These are phyloP conservation scores for Byssochlamys sp. DNA, from an alignment of 2,329 filamentous ascomycete genomes.

Conservation along the genomic window DNA sequence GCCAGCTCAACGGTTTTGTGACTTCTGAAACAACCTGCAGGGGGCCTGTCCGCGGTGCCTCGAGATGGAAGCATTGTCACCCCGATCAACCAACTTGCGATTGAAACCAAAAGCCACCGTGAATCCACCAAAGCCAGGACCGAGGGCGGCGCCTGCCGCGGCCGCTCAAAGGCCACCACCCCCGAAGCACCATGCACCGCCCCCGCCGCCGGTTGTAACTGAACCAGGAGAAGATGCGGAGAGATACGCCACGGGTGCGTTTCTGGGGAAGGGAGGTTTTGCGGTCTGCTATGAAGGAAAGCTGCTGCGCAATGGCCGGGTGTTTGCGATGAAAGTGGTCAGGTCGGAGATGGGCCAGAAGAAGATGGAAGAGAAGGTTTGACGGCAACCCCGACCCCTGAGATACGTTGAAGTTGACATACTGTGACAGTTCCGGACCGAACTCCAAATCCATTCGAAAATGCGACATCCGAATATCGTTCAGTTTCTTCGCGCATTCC, in stretches of 20 bases:
- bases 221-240: slow-evolving; percentile 38
- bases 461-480: slow-evolving; percentile 94
- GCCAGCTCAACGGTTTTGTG: slow-evolving; percentile 2
- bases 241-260: slow-evolving; percentile 36
- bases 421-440: slow-evolving; percentile 54
- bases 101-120: slow-evolving; percentile 33
- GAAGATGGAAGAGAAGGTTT: slow-evolving; percentile 44
- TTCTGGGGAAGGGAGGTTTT: slow-evolving; percentile 43
- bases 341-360: slow-evolving; percentile 41
- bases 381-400: neutral
- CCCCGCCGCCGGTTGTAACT: slow-evolving; percentile 34
- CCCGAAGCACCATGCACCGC: slow-evolving; percentile 36
- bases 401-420: slow-evolving; percentile 4
- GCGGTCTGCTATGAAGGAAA: slow-evolving; percentile 43
- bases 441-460: slow-evolving; percentile 96
- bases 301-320: slow-evolving; percentile 32
- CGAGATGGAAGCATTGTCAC: slow-evolving; percentile 40
- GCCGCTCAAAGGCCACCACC: slow-evolving; percentile 23
- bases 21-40: slow-evolving; percentile 14
- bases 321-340: slow-evolving; percentile 44
- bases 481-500: slow-evolving; percentile 87
- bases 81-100: slow-evolving; percentile 39
- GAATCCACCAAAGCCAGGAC: slow-evolving; percentile 30
- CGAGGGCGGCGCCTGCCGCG: slow-evolving; percentile 21
- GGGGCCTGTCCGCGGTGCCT: slow-evolving; percentile 2